A percentile compares a stretch with the other conserved stretches of the same genome.
These are phyloP conservation scores for Eucalyptus tenuipes DNA, from an alignment of 345 rosid species.

Conservation along the genomic window DNA sequence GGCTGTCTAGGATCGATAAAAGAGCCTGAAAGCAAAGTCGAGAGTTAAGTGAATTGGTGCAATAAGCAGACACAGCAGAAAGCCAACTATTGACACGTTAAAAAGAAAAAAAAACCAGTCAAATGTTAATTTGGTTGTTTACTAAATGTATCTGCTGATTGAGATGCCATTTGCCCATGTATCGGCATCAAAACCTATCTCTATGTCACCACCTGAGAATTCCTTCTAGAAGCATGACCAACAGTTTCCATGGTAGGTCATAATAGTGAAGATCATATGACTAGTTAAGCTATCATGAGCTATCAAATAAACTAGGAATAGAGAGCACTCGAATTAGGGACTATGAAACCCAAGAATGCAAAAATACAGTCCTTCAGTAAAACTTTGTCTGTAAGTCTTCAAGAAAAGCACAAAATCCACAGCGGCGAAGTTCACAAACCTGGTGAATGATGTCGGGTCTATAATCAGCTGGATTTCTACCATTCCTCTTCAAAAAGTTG, in stretches of 20 bases:
- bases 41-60: neutral
- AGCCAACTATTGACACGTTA: neutral
- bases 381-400: neutral
- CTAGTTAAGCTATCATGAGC: neutral
- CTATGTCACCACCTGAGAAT: neutral
- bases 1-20: slow-evolving; percentile 69
- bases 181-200: neutral
- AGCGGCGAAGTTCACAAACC: slow-evolving; percentile 17
- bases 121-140: neutral
- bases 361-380: neutral
- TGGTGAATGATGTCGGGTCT: slow-evolving; percentile 80
- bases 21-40: slow-evolving; percentile 39
- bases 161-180: neutral
- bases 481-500: slow-evolving; percentile 59
- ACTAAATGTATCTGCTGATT: neutral
- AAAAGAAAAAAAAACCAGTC: neutral
- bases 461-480: slow-evolving; percentile 71
- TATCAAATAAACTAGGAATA: neutral
- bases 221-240: neutral
- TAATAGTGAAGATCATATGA: neutral
- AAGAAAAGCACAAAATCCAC: neutral
- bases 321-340: neutral
- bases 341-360: neutral
- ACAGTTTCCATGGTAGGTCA: neutral
- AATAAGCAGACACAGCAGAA: neutral